These are phyloP conservation scores for Paramecium sexaurelia DNA, from an alignment of 73 alveolate species.

Conservation along the genomic window DNA sequence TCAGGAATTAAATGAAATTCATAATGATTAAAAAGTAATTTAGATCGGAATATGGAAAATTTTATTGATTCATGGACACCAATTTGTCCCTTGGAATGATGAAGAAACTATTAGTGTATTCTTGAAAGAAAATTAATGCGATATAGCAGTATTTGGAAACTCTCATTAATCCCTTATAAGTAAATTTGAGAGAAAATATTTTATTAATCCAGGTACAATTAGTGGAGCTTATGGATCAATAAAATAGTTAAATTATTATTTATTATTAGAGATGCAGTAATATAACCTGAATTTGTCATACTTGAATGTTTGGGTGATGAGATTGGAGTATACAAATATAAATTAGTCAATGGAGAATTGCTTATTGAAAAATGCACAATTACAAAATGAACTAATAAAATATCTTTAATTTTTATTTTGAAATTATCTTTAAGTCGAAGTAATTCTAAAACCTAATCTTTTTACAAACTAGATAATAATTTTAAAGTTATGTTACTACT, in stretches of 20 bases:
- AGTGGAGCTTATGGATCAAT: slow-evolving; percentile 91
- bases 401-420: not conserved
- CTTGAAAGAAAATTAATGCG: slow-evolving; percentile 90
- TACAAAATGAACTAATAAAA: slow-evolving; percentile 27
- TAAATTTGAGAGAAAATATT: slow-evolving; percentile 94
- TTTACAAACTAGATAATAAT: no score
- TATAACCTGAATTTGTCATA: slow-evolving; percentile 69
- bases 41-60: slow-evolving; percentile 91
- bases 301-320: slow-evolving; percentile 83
- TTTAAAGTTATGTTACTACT: no score
- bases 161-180: slow-evolving; percentile 88
- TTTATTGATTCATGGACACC: slow-evolving; percentile 94
- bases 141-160: slow-evolving; percentile 92
- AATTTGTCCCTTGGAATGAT: slow-evolving; percentile 98
- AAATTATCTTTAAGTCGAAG: not conserved
- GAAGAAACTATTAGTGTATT: slow-evolving; percentile 89
- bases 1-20: slow-evolving; percentile 77
- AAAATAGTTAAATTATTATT: slow-evolving; percentile 47
- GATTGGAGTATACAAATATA: slow-evolving; percentile 75
- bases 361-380: slow-evolving; percentile 52
- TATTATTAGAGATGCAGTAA: slow-evolving; percentile 42
- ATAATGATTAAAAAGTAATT: slow-evolving; percentile 75
- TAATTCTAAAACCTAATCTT: no score
- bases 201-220: slow-evolving; percentile 96
- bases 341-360: slow-evolving; percentile 69